Percentiles rank a stretch among this genome's conserved stretches.
These are phyloP conservation scores for Diaporthe nobilis DNA, from an alignment of 2,329 filamentous ascomycete species.

Conservation along the genomic window DNA sequence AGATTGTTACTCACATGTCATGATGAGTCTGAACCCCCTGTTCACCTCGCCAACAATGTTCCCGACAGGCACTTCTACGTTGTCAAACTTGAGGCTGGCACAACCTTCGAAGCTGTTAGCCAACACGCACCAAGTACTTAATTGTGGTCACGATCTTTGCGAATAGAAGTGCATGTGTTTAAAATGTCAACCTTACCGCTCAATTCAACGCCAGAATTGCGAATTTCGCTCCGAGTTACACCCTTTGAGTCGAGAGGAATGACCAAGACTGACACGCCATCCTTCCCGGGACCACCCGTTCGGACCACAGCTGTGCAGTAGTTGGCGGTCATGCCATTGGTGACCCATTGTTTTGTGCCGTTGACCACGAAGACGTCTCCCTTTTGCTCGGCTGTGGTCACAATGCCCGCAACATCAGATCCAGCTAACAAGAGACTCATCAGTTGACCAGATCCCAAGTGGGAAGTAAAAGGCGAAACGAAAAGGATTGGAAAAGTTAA, in stretches of 20 bases:
- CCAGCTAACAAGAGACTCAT: background rate
- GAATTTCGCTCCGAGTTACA: conserved; percentile 65
- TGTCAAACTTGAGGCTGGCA: conserved; percentile 1
- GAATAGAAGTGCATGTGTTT: background rate
- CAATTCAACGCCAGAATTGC: conserved; percentile 73
- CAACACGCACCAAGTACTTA: background rate
- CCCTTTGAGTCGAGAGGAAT: conserved; percentile 63
- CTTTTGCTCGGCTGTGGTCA: conserved; percentile 53
- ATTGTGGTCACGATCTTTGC: background rate
- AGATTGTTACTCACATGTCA: conserved; percentile 20
- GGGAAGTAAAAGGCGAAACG: no score
- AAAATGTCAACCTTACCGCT: background rate
- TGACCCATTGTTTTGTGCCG: conserved; percentile 75
- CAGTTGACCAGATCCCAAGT: background rate
- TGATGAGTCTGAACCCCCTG: background rate
- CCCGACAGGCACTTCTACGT: conserved; percentile 9
- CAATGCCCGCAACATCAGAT: conserved; percentile 22
- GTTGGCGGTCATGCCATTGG: conserved; percentile 69
- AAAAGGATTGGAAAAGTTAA: background rate
- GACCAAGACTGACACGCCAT: conserved; percentile 66
- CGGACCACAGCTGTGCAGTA: conserved; percentile 71
- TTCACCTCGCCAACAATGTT: conserved; percentile 10
- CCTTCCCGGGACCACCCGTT: conserved; percentile 64
- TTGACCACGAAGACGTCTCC: conserved; percentile 69
- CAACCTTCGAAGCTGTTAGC: background rate